Evolutionary conservation across 768 basidiomycete genomes (phyloP).

Genomic region (Ramaria rubella): DNA sequence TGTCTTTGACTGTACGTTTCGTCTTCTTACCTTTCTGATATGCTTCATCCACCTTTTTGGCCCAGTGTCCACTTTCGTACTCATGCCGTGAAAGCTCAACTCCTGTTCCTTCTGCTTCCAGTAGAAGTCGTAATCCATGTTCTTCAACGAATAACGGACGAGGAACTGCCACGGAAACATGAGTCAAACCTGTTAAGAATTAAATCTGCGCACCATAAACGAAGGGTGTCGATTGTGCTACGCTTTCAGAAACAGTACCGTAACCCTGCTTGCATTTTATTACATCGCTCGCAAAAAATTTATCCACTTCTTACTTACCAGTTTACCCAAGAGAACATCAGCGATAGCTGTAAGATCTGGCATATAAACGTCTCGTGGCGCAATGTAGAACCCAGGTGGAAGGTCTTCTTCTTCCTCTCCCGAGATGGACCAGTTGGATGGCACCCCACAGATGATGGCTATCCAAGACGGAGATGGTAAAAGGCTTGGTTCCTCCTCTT

Average conservation of each 20-base stretch:
- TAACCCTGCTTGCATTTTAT: conserved; percentile 50
- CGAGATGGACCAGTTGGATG: conserved; percentile 38
- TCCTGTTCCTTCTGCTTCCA: conserved; percentile 59
- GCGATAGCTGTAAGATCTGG: conserved; percentile 70
- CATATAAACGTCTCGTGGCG: conserved; percentile 75
- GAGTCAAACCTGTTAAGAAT: too few species aligned
- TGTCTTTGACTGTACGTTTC: conserved; percentile 36
- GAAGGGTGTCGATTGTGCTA: conserved; percentile 70
- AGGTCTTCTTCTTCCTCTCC: conserved; percentile 33
- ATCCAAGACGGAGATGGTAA: conserved; percentile 71
- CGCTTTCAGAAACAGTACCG: conserved; percentile 74
- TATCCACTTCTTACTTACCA: conserved; percentile 41
- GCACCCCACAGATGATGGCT: conserved; percentile 70
- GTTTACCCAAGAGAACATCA: conserved; percentile 72
- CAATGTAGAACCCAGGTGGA: conserved; percentile 68
- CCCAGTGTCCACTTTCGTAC: conserved; percentile 75
- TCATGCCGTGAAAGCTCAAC: conserved; percentile 56
- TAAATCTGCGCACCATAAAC: conserved; percentile 50
- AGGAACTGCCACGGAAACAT: conserved; percentile 58
- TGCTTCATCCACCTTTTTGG: conserved; percentile 50
- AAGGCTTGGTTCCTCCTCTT: conserved; percentile 34
- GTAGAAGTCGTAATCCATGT: conserved; percentile 61
- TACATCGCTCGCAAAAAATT: not conserved
- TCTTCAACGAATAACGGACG: conserved; percentile 79
- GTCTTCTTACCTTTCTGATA: conserved; percentile 39